Conservation (phyloP, 2,329 filamentous ascomycete genomes). For the Pseudogymnoascus sp. region DNA sequence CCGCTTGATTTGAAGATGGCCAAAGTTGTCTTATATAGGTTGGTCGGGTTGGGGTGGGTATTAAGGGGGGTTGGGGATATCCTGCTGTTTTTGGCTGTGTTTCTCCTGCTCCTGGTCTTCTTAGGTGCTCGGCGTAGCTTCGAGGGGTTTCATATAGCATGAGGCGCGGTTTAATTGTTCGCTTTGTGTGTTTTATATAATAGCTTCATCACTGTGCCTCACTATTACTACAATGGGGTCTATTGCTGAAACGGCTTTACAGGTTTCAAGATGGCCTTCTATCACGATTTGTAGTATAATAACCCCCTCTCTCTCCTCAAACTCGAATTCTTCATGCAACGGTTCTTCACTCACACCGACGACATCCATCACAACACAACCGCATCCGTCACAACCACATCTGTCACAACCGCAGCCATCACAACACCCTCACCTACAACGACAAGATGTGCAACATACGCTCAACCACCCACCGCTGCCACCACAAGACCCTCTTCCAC, state of each 20-base stretch:
- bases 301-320: neutral
- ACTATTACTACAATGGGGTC: neutral
- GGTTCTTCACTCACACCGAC: neutral
- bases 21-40: neutral
- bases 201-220: neutral
- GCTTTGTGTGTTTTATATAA: neutral
- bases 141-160: neutral
- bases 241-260: neutral
- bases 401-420: neutral
- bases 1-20: neutral
- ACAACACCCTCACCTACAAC: neutral
- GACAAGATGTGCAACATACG: neutral
- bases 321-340: neutral
- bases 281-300: neutral
- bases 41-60: conserved; percentile 12
- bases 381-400: neutral
- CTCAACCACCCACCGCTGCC: neutral
- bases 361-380: neutral
- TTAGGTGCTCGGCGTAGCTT: neutral
- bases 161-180: neutral
- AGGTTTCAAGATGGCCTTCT: neutral
- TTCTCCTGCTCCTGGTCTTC: neutral
- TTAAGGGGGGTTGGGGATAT: conserved; percentile 9
- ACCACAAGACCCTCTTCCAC: neutral
- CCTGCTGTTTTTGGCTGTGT: neutral